Evolutionary conservation across 2,329 filamentous ascomycete species (phyloP).

Genomic region (Ceratocystiopsis sp.): DNA sequence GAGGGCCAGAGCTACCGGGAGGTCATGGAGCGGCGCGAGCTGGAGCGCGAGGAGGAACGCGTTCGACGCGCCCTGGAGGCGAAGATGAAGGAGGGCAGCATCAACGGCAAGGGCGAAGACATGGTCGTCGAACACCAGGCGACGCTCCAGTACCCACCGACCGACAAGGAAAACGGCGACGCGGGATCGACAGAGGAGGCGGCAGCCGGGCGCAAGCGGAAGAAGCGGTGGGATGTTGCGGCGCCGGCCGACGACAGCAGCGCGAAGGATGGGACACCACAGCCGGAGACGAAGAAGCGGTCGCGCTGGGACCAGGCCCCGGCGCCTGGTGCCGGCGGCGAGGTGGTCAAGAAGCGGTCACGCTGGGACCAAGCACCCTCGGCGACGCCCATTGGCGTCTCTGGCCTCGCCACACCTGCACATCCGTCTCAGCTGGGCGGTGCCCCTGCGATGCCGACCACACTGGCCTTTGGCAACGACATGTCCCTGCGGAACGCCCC

Average conservation of each 20-base stretch:
- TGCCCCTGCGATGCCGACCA: constrained; percentile 28
- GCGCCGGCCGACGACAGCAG: constrained; percentile 30
- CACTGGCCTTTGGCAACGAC: constrained; percentile 61
- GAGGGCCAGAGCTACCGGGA: constrained; percentile 75
- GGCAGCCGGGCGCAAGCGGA: constrained; percentile 56
- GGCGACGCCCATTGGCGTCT: constrained; percentile 56
- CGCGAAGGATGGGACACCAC: constrained; percentile 22
- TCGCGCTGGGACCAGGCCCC: constrained; percentile 82
- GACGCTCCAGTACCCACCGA: constrained; percentile 51
- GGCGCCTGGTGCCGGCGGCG: constrained; percentile 34
- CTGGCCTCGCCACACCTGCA: constrained; percentile 62
- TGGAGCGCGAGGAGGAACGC: constrained; percentile 86
- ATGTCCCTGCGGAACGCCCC: constrained; percentile 62
- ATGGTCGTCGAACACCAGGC: constrained; percentile 52
- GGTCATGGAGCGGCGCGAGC: constrained; percentile 75
- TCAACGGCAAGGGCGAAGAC: constrained; percentile 37
- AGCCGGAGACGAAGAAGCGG: constrained; percentile 50
- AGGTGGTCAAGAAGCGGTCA: constrained; percentile 56
- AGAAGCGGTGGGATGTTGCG: constrained; percentile 84
- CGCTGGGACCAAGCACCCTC: constrained; percentile 79
- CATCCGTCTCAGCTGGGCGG: constrained; percentile 47
- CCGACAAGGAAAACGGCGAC: constrained; percentile 54
- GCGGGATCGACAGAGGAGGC: constrained; percentile 45
- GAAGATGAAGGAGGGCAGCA: constrained; percentile 29
- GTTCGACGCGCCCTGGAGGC: constrained; percentile 67